These are phyloP conservation scores for Candida michaelii DNA, from an alignment of 805 yeast genomes.

Conservation along the genomic window DNA sequence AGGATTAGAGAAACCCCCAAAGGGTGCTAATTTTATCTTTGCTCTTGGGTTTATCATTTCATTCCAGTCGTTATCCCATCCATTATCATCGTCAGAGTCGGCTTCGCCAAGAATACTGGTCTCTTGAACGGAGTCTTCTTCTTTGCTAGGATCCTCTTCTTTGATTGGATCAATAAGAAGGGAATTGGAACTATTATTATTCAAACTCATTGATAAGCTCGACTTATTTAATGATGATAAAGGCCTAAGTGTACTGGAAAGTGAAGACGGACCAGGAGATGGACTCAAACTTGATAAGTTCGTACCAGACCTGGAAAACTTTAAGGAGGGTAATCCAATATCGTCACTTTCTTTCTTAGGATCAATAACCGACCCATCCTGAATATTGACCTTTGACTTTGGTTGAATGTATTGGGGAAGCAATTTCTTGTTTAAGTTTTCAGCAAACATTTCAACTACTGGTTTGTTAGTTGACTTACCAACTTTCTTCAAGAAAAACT, in stretches of 20 bases:
- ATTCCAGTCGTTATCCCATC: conserved; percentile 26
- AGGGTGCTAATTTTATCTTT: conserved; percentile 50
- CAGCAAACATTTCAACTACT: conserved; percentile 16
- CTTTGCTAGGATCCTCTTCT: conserved; percentile 21
- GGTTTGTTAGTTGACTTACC: background rate
- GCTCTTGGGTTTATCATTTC: conserved; percentile 28
- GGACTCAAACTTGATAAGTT: conserved; percentile 20
- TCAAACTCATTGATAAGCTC: conserved; percentile 17
- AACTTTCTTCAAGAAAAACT: conserved; percentile 13
- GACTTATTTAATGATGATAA: conserved; percentile 7
- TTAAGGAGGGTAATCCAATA: conserved; percentile 36
- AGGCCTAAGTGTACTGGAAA: conserved; percentile 4
- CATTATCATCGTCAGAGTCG: conserved; percentile 16
- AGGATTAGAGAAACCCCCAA: conserved; percentile 73
- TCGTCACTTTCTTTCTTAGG: conserved; percentile 29
- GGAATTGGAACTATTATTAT: conserved; percentile 30
- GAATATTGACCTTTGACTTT: conserved; percentile 35
- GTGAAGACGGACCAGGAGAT: background rate
- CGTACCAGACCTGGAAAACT: conserved; percentile 30
- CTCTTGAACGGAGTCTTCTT: conserved; percentile 11
- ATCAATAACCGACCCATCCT: conserved; percentile 36
- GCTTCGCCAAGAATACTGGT: conserved; percentile 3
- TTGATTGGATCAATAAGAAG: conserved; percentile 24
- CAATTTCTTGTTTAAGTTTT: conserved; percentile 25
- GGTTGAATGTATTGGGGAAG: conserved; percentile 45